These are phyloP conservation scores for Glycine latifolia DNA, from an alignment of 306 rosid species.

Conservation along the genomic window DNA sequence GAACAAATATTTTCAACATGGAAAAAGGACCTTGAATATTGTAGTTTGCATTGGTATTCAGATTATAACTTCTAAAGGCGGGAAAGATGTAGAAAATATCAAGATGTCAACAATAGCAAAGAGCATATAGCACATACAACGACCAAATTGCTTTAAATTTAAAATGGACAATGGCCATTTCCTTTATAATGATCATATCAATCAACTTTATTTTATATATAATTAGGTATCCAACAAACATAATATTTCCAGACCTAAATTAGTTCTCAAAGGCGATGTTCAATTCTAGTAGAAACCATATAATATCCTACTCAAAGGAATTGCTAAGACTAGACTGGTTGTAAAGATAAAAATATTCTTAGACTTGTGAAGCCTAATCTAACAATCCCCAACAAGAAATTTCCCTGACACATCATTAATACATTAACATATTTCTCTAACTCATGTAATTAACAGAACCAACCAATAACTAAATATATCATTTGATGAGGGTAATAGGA, in stretches of 20 bases:
- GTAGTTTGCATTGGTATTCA: slow-evolving; percentile 16
- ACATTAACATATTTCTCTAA: not conserved
- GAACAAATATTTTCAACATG: slow-evolving; percentile 7
- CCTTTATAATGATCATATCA: slow-evolving; percentile 5
- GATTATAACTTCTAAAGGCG: not conserved
- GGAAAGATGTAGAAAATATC: slow-evolving; percentile 5
- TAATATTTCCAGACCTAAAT: not conserved
- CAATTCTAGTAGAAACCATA: slow-evolving; percentile 14
- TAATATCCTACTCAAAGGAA: not conserved
- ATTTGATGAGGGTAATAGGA: too few relatives aligned
- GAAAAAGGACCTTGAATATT: slow-evolving; percentile 20
- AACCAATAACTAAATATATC: too few relatives aligned
- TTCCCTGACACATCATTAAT: not conserved
- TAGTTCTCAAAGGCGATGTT: not conserved
- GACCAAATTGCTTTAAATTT: slow-evolving; percentile 12
- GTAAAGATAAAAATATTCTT: not conserved
- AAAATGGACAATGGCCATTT: not conserved
- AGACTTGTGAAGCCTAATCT: slow-evolving; percentile 19
- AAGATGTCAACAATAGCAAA: slow-evolving; percentile 29
- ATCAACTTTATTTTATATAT: not conserved
- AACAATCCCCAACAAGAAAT: not conserved
- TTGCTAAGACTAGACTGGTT: not conserved
- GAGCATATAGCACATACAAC: not conserved
- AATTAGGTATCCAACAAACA: not conserved
- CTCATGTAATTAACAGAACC: too few relatives aligned